Percentiles rank a stretch among this genome's conserved stretches.
Conservation (phyloP, 1,284 basidiomycete species). For the Apiotrichum sp. region DNA sequence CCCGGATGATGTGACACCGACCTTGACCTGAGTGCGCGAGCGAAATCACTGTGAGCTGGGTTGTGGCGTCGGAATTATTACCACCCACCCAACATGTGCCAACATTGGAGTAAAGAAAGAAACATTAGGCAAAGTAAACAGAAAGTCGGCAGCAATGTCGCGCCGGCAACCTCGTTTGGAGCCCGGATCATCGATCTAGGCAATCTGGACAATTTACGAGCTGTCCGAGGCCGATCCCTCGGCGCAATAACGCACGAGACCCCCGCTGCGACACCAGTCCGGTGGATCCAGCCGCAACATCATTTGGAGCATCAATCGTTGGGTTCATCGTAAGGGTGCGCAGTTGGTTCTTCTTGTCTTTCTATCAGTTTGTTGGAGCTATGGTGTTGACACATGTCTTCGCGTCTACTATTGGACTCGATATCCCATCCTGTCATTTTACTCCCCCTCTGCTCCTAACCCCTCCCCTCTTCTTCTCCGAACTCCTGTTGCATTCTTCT, state of each 20-base stretch:
- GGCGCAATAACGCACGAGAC: background rate
- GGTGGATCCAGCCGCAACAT: constrained; percentile 5
- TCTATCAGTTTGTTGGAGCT: constrained; percentile 7
- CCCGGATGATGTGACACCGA: constrained; percentile 8
- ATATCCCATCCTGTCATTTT: constrained; percentile 1
- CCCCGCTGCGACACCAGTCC: background rate
- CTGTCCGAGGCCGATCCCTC: background rate
- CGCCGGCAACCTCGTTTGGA: background rate
- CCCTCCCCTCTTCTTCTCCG: constrained; percentile 4
- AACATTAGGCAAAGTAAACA: background rate
- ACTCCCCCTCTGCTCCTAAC: constrained; percentile 5
- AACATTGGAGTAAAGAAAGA: background rate
- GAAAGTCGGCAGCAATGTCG: background rate
- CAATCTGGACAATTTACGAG: background rate
- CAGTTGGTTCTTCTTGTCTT: constrained; percentile 3
- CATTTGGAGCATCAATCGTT: background rate
- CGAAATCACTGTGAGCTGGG: constrained; percentile 18
- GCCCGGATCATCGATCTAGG: constrained; percentile 10
- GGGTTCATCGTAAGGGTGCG: constrained; percentile 21
- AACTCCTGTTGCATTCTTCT: constrained; percentile 8
- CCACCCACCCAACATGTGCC: background rate
- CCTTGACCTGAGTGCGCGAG: constrained; percentile 16
- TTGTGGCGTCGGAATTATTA: constrained; percentile 22
- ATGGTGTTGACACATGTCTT: constrained; percentile 22
- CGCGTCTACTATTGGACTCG: constrained; percentile 3